Base-by-base conservation (phyloP, 2,329 filamentous ascomycete genomes). In the Dactylellina sp. region DNA sequence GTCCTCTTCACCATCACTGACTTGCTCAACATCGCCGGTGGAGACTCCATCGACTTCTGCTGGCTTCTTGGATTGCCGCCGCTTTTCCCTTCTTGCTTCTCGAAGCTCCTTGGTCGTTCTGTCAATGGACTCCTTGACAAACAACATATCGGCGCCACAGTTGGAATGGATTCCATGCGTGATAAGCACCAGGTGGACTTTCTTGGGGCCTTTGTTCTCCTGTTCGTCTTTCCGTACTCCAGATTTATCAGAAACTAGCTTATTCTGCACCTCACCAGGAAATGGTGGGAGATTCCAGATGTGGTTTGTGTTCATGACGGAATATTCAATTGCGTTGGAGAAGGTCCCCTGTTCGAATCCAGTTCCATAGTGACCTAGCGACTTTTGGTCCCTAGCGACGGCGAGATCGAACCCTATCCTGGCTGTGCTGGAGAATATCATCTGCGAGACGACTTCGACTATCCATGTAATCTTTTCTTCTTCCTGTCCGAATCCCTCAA, bases 81-180 rank as follows among this genome's bases (percentile, higher is more conserved):
- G 32, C 28, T 63, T 52, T 18, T 25, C 16, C 24, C 16, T 66
- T 18, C 85, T 89, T 39, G 89, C 87, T 80, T 91, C 89, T 55
- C 89, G 89, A 25, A 91, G 90, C 79, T 94, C 88, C 78, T 84
- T 89, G 2, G 89, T 90, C 1, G 91, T 89, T 25, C 89, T 88
- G 82, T 99, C 95, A 75, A 99, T 98, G 81, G 92, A 96, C 82
- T 99, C 95, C 80, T 99, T 99, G 80, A 99, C 83, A 80, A 91
- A 99, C 18, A 99, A 84, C 95, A 99, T 97, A 80, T 99, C 95
- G 20, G 93, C 91, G 3, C 95, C 92, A 11, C 97, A 85, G 80
- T 99, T 99, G 81, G 94, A 97, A 81, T 99, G 95, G 76, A 99
- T 82, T 0, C 95, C 95, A 82, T 99, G 95, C 0, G 95, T 98